Evolutionary conservation across 2,329 filamentous ascomycete genomes (phyloP).

Genomic region (Ambrosiella cleistominuta): DNA sequence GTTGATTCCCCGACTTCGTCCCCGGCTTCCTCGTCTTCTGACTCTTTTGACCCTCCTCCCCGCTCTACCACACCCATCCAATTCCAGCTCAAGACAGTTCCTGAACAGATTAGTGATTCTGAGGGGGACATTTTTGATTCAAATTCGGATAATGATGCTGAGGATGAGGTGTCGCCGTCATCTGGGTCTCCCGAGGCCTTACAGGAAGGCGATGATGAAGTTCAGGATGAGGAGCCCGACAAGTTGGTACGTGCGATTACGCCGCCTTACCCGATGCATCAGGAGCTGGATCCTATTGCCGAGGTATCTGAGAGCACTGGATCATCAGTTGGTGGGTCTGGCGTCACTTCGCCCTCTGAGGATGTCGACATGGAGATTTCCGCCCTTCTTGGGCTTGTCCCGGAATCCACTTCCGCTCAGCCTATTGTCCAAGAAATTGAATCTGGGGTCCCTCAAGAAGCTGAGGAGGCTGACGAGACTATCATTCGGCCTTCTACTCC

Average conservation of each 20-base stretch:
- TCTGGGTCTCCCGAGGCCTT: not conserved
- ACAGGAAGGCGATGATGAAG: not conserved
- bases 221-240: not conserved
- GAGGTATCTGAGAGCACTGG: not conserved
- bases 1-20: not conserved
- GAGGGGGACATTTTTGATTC: not conserved
- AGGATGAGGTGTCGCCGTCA: not conserved
- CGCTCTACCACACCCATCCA: not conserved
- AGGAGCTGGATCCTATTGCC: not conserved
- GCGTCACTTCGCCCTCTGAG: not conserved
- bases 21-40: not conserved
- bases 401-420: slow-evolving; percentile 13
- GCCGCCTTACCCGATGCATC: not conserved
- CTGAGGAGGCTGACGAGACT: not conserved
- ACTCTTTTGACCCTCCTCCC: not conserved
- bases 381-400: not conserved
- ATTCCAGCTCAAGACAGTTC: not conserved
- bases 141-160: not conserved
- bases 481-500: not conserved
- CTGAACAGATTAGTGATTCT: not conserved
- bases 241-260: not conserved
- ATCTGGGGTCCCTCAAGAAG: not conserved
- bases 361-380: not conserved
- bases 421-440: not conserved
- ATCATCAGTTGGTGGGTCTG: not conserved